These are phyloP conservation scores for Larix sibirica DNA, from an alignment of 83 land plant genomes.

Conservation along the genomic window DNA sequence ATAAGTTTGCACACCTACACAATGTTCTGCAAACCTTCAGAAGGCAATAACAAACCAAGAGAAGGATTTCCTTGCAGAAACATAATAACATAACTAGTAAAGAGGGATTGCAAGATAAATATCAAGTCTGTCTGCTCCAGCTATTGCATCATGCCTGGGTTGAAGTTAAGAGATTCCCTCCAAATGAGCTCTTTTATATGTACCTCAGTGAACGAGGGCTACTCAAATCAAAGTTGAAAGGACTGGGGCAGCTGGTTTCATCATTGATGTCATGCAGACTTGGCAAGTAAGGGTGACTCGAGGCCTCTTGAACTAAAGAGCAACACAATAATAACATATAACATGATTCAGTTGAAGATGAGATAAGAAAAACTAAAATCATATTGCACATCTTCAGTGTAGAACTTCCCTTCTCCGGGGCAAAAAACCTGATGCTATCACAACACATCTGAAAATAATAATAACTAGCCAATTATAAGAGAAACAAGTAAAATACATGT, in stretches of 20 bases:
- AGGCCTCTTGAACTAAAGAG: constrained; percentile 72
- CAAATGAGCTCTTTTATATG: constrained; percentile 87
- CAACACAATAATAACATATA: not conserved
- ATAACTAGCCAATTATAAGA: not conserved
- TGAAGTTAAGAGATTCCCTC: constrained; percentile 59
- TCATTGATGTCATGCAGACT: constrained; percentile 83
- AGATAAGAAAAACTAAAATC: not conserved
- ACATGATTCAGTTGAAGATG: no score
- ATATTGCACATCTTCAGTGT: not conserved
- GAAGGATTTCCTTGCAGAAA: not conserved
- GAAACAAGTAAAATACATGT: constrained; percentile 18
- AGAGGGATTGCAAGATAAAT: not conserved
- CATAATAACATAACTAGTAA: not conserved
- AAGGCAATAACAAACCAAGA: not conserved
- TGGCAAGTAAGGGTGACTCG: constrained; percentile 72
- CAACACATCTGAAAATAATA: not conserved
- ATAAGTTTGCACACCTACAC: not conserved
- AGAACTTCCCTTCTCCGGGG: no score
- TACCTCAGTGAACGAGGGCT: constrained; percentile 67
- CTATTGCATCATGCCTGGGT: constrained; percentile 36
- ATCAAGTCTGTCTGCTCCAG: not conserved
- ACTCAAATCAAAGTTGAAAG: constrained; percentile 89
- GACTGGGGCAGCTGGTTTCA: constrained; percentile 75
- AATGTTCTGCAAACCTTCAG: not conserved
- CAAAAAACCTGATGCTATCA: no score